These are phyloP conservation scores for Setomelanomma holmii DNA, from an alignment of 2,329 filamentous ascomycete species.

Conservation along the genomic window DNA sequence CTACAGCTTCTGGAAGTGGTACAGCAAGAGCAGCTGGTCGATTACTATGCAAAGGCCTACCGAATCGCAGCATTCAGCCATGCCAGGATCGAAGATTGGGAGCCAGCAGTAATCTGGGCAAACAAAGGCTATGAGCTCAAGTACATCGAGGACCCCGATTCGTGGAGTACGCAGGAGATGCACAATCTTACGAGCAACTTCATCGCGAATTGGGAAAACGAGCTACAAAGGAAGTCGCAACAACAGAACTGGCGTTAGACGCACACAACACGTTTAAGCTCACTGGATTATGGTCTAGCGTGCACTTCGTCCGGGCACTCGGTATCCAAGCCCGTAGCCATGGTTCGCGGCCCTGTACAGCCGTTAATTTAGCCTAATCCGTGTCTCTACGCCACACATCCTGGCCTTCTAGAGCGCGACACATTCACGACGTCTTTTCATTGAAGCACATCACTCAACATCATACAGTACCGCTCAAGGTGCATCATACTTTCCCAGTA, in stretches of 20 bases:
- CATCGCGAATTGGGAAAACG: slow-evolving; percentile 38
- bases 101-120: slow-evolving; percentile 39
- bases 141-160: slow-evolving; percentile 37
- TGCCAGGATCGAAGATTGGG: slow-evolving; percentile 38
- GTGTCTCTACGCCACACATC: slow-evolving; percentile 9
- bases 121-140: slow-evolving; percentile 40
- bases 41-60: slow-evolving; percentile 45
- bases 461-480: slow-evolving; percentile 42
- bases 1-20: slow-evolving; percentile 37
- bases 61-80: slow-evolving; percentile 40
- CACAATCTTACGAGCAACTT: slow-evolving; percentile 36
- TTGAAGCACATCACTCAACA: not conserved
- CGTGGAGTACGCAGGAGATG: slow-evolving; percentile 37
- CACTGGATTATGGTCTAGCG: too few species aligned
- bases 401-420: slow-evolving; percentile 1
- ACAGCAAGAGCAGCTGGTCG: slow-evolving; percentile 42
- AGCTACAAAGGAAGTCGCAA: slow-evolving; percentile 20
- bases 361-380: slow-evolving; percentile 36
- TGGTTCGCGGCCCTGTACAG: not conserved
- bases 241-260: not conserved
- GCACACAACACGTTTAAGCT: not conserved
- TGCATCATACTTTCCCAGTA: too few species aligned
- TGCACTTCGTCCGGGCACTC: too few species aligned
- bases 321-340: not conserved
- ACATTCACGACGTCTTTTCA: slow-evolving; percentile 6